phyloP scores from a whole-genome alignment of 1,284 basidiomycete species.

The Apiotrichum sp. region DNA sequence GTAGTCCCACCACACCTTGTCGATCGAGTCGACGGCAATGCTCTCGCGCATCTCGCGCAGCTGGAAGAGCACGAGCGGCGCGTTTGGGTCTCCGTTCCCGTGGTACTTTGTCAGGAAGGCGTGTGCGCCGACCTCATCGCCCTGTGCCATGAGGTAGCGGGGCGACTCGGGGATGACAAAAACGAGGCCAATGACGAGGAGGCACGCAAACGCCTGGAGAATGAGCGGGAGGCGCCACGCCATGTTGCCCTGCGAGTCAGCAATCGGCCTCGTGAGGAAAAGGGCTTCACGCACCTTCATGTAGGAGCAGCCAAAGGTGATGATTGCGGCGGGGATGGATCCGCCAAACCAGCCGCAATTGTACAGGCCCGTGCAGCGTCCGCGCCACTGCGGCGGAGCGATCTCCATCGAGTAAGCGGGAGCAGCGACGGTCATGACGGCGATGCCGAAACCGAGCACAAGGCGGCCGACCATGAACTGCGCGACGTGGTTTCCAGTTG shows the following conservation, averaged over 20 bases:
- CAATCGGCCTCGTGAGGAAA: too few species aligned
- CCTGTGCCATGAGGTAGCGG: conserved; percentile 37
- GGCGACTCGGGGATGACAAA: conserved; percentile 38
- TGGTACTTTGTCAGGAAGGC: conserved; percentile 29
- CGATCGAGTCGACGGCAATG: conserved; percentile 54
- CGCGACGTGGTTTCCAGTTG: conserved; percentile 20
- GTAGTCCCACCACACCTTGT: conserved; percentile 58
- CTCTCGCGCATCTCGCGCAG: conserved; percentile 56
- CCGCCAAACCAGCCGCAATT: conserved; percentile 45
- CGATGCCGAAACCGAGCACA: conserved; percentile 45
- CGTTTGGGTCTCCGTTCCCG: conserved; percentile 26
- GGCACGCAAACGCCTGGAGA: conserved; percentile 21
- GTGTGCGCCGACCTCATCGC: conserved; percentile 27
- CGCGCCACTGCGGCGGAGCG: conserved; percentile 61
- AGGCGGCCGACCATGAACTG: conserved; percentile 45
- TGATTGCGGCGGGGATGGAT: conserved; percentile 32
- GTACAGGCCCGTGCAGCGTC: conserved; percentile 52
- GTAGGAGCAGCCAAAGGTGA: conserved; percentile 35
- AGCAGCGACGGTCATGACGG: conserved; percentile 50
- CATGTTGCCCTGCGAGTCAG: too few species aligned
- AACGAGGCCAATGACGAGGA: conserved; percentile 11
- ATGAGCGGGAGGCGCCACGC: conserved; percentile 30
- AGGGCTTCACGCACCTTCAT: too few species aligned
- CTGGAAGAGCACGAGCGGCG: conserved; percentile 52
- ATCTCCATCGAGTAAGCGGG: conserved; percentile 54